These are phyloP conservation scores for Scheffersomyces titani DNA, from an alignment of 1,139 yeast species.

Conservation along the genomic window DNA sequence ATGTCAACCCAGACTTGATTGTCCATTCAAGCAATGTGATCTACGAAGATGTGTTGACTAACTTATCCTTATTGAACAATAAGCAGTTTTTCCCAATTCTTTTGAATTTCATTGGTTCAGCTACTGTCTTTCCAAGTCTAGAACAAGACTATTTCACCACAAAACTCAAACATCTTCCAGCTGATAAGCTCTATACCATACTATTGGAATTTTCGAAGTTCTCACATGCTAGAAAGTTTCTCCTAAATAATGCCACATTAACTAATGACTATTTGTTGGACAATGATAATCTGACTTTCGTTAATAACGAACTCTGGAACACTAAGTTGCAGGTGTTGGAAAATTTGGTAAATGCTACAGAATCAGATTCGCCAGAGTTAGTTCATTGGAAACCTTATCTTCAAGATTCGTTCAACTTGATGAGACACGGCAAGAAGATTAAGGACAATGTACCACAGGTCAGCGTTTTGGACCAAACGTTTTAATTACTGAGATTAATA, in stretches of 20 bases:
- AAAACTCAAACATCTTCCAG: conserved; percentile 22
- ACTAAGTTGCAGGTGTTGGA: conserved; percentile 27
- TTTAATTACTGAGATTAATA: conserved; percentile 2
- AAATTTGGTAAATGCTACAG: conserved; percentile 22
- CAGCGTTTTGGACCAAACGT: conserved; percentile 29
- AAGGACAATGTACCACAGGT: conserved; percentile 27
- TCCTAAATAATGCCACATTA: conserved; percentile 15
- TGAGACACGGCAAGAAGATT: conserved; percentile 33
- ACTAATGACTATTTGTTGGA: conserved; percentile 18
- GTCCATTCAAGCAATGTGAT: conserved; percentile 6
- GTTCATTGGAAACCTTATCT: conserved; percentile 30
- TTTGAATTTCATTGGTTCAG: conserved; percentile 25
- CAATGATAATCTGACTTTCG: conserved; percentile 6
- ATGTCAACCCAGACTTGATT: conserved; percentile 24
- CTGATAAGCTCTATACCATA: conserved; percentile 26
- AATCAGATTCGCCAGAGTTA: conserved; percentile 9
- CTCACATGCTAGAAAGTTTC: conserved; percentile 23
- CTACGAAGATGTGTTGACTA: conserved; percentile 15
- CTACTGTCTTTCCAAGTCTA: conserved; percentile 20
- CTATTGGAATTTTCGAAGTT: conserved; percentile 23
- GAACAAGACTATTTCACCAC: conserved; percentile 16
- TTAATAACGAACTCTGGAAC: conserved; percentile 28
- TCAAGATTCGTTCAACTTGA: conserved; percentile 19
- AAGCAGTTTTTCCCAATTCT: conserved; percentile 28
- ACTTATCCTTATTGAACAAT: conserved; percentile 16